Evolutionary conservation across 345 rosid species (phyloP).

Genomic region (Euphorbia lathyris): DNA sequence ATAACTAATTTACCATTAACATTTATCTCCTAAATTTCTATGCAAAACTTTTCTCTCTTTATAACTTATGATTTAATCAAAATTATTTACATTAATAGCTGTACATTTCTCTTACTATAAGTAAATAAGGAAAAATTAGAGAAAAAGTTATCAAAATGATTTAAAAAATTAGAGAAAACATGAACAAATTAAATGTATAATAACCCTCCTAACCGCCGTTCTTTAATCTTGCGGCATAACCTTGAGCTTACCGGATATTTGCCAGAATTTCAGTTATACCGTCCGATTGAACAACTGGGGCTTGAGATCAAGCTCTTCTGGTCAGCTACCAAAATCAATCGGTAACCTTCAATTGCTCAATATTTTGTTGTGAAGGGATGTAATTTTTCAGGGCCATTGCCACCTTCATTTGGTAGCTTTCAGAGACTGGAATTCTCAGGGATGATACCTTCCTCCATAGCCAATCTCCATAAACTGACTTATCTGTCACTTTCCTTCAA

Average conservation of each 20-base stretch:
- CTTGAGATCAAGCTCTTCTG: neutral
- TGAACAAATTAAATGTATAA: too few species aligned
- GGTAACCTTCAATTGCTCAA: neutral
- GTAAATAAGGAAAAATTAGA: too few species aligned
- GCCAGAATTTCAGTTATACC: neutral
- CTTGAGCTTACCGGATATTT: neutral
- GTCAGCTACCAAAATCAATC: neutral
- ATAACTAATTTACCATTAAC: too few species aligned
- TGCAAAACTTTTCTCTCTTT: too few species aligned
- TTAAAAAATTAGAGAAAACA: too few species aligned
- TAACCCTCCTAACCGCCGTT: neutral
- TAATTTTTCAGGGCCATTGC: neutral
- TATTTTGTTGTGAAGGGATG: neutral
- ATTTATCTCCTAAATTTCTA: too few species aligned
- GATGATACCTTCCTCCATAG: neutral
- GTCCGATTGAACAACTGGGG: neutral
- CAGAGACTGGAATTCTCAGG: neutral
- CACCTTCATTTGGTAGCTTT: conserved; percentile 18
- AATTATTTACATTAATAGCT: too few species aligned
- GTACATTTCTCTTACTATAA: too few species aligned
- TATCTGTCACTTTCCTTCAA: neutral
- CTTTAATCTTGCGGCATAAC: neutral
- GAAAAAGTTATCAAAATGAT: too few species aligned
- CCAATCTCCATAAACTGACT: neutral
- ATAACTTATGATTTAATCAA: too few species aligned